phyloP scores from a whole-genome alignment of 1,284 basidiomycete genomes.

The Ustilago xerochloae region DNA sequence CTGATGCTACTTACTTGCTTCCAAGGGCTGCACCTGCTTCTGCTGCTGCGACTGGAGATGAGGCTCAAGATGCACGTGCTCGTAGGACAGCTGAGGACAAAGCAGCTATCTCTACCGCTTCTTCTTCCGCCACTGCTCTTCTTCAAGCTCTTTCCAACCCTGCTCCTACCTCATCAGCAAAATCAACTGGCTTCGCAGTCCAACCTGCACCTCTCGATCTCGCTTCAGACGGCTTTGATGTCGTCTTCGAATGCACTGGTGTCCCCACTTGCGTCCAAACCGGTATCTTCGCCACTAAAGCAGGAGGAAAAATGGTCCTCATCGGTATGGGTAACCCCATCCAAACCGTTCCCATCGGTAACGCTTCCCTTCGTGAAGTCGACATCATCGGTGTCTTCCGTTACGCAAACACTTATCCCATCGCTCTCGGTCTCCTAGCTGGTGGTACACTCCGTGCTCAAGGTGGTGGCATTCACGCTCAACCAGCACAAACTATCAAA shows the following conservation, averaged over 20 bases:
- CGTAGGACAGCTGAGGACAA: slow-evolving; percentile 74
- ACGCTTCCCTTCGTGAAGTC: slow-evolving; percentile 86
- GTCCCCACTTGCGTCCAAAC: slow-evolving; percentile 74
- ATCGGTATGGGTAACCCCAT: slow-evolving; percentile 93
- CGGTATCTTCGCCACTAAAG: slow-evolving; percentile 73
- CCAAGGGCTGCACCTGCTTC: slow-evolving; percentile 74
- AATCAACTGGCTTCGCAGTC: slow-evolving; percentile 15
- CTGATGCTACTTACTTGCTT: slow-evolving; percentile 78
- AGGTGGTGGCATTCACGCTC: slow-evolving; percentile 37
- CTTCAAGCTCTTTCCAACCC: slow-evolving; percentile 23
- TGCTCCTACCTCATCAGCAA: background rate
- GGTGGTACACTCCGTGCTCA: slow-evolving; percentile 46
- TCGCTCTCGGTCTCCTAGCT: slow-evolving; percentile 71
- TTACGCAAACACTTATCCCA: slow-evolving; percentile 82
- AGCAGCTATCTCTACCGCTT: slow-evolving; percentile 67
- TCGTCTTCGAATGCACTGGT: slow-evolving; percentile 94
- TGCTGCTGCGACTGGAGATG: background rate
- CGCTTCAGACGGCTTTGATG: slow-evolving; percentile 77
- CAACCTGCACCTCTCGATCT: slow-evolving; percentile 34
- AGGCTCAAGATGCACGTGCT: slow-evolving; percentile 71
- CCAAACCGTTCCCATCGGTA: slow-evolving; percentile 78
- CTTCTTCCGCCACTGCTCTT: slow-evolving; percentile 69
- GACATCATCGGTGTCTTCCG: slow-evolving; percentile 91
- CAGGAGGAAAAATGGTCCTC: slow-evolving; percentile 88
- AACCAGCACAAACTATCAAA: background rate